Percentiles rank a stretch among this genome's conserved stretches.
phyloP scores from a whole-genome alignment of 2,329 filamentous ascomycete species.

The Fusarium annulatum region DNA sequence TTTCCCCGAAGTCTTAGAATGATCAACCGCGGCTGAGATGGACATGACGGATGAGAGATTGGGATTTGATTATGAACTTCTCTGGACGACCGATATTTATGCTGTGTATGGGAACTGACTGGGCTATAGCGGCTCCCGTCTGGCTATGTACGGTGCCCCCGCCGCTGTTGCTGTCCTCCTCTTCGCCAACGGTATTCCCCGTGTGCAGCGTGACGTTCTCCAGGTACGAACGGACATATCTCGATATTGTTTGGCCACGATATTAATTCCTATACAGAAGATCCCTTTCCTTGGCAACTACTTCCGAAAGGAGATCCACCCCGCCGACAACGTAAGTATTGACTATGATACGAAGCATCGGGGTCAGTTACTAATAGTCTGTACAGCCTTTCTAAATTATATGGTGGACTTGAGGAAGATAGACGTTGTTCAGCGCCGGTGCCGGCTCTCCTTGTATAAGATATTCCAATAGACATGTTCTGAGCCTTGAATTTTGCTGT shows the following conservation, averaged over 20 bases:
- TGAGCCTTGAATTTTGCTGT: conserved; percentile 42
- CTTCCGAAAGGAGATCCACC: conserved; percentile 65
- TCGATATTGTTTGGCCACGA: neutral
- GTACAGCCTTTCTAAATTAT: conserved; percentile 55
- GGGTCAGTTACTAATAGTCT: conserved; percentile 36
- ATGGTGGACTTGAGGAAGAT: conserved; percentile 42
- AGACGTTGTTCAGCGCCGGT: conserved; percentile 45
- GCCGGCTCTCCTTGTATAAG: conserved; percentile 52
- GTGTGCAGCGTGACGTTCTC: conserved; percentile 69
- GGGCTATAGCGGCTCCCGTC: conserved; percentile 59
- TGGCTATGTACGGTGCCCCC: conserved; percentile 67
- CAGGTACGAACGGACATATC: conserved; percentile 54
- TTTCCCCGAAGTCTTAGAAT: conserved; percentile 33
- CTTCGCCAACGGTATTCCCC: conserved; percentile 71
- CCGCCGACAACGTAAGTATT: conserved; percentile 71
- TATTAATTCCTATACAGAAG: conserved; percentile 57
- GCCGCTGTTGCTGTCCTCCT: conserved; percentile 68
- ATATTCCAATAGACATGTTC: conserved; percentile 52
- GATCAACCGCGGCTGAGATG: neutral
- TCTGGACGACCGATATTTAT: neutral
- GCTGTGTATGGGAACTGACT: conserved; percentile 23
- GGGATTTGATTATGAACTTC: neutral
- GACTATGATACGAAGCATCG: neutral
- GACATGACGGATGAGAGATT: neutral
- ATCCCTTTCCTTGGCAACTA: conserved; percentile 63